Percentiles rank a stretch among this genome's conserved stretches.
Evolutionary conservation across 208 protist species (phyloP).

Genomic region (Leishmania amazonensis): DNA sequence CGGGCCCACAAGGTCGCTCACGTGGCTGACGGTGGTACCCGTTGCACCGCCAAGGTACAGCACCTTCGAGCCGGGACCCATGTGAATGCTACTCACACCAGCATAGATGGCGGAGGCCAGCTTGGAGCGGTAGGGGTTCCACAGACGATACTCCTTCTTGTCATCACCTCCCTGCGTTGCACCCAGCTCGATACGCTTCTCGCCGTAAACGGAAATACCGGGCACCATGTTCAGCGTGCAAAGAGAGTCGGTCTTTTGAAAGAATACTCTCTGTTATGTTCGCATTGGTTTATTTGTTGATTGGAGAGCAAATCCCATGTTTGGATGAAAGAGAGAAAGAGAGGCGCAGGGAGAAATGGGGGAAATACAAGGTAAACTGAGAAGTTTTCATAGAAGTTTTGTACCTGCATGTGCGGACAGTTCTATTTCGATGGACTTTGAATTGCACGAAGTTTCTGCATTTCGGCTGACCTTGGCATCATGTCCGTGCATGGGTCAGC

Average conservation of each 20-base stretch:
- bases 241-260: slow-evolving; percentile 95
- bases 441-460: neutral
- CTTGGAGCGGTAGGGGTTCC: slow-evolving; percentile 99
- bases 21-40: slow-evolving; percentile 99
- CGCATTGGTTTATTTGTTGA: neutral
- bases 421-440: neutral
- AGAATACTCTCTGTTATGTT: neutral
- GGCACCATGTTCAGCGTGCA: slow-evolving; percentile 98
- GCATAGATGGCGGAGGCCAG: slow-evolving; percentile 98
- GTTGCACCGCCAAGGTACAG: slow-evolving; percentile 99
- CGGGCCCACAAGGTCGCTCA: slow-evolving; percentile 99
- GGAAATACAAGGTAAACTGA: neutral
- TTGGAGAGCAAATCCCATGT: neutral
- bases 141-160: slow-evolving; percentile 99
- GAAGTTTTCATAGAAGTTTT: neutral
- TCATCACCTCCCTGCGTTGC: slow-evolving; percentile 83
- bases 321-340: neutral
- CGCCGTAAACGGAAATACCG: slow-evolving; percentile 99
- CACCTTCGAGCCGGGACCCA: slow-evolving; percentile 98
- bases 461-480: neutral
- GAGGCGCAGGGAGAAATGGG: neutral
- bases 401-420: neutral
- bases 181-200: slow-evolving; percentile 98
- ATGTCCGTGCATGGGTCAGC: neutral
- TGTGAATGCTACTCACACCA: slow-evolving; percentile 98